Conservation (phyloP, 495 filamentous ascomycete genomes). For the Alectoria sarmentosa region DNA sequence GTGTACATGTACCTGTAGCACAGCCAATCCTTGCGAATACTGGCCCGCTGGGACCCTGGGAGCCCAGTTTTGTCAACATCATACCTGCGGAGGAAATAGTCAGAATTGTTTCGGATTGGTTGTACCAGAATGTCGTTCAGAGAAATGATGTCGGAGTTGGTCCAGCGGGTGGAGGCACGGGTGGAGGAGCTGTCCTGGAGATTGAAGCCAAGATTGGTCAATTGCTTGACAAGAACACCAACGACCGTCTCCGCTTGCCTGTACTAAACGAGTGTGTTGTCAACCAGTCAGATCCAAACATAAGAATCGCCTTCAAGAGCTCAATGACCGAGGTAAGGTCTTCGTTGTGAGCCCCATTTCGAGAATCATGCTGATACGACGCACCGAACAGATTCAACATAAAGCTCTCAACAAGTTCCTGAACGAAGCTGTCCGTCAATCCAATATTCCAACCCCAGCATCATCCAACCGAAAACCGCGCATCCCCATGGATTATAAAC, state of each 20-base stretch:
- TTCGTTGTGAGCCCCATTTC: constrained; percentile 16
- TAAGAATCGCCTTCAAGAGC: constrained; percentile 59
- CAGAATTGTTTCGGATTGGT: constrained; percentile 62
- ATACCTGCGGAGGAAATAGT: constrained; percentile 62
- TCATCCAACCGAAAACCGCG: constrained; percentile 40
- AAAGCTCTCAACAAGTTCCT: constrained; percentile 69
- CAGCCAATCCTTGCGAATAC: constrained; percentile 21
- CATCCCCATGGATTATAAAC: constrained; percentile 69
- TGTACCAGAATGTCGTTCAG: constrained; percentile 60
- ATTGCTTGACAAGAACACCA: constrained; percentile 61
- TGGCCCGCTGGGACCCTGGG: constrained; percentile 57
- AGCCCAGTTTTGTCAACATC: constrained; percentile 55
- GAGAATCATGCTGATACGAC: constrained; percentile 10
- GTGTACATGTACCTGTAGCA: constrained; percentile 13
- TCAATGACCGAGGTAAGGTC: constrained; percentile 74
- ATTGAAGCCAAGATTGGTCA: constrained; percentile 88
- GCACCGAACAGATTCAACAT: constrained; percentile 58
- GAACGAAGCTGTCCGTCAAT: constrained; percentile 56
- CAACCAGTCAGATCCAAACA: constrained; percentile 40
- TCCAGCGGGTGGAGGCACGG: constrained; percentile 41
- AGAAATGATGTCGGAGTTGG: constrained; percentile 45
- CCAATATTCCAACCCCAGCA: constrained; percentile 41
- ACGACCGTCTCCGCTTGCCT: constrained; percentile 57
- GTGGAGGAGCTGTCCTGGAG: constrained; percentile 68
- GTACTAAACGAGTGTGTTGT: constrained; percentile 62